These are phyloP conservation scores for Chloris gayana DNA, from an alignment of 176 grass and related monocot genomes.

Conservation along the genomic window DNA sequence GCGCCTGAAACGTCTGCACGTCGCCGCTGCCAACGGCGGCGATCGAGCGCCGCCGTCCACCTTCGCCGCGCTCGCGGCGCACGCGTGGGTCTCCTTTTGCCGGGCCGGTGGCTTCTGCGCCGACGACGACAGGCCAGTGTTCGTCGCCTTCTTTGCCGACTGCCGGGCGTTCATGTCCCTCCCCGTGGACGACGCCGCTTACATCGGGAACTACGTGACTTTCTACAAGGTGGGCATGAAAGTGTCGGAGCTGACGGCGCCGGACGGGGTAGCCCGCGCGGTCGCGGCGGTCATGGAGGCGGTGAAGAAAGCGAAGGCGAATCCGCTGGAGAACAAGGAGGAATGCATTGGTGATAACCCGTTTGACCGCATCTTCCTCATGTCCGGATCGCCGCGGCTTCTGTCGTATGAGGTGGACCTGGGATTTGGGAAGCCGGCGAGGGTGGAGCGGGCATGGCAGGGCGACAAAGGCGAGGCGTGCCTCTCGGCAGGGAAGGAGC, in stretches of 20 bases:
- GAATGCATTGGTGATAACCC: background rate
- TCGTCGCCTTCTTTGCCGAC: background rate
- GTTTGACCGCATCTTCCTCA: background rate
- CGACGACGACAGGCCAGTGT: background rate
- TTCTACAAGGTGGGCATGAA: no score
- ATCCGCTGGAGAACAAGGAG: background rate
- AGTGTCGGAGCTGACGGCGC: background rate
- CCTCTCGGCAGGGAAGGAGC: background rate
- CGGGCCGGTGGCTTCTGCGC: background rate
- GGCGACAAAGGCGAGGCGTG: conserved; percentile 29
- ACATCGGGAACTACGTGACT: background rate
- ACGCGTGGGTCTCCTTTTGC: background rate
- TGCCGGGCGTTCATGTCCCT: background rate
- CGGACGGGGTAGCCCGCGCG: background rate
- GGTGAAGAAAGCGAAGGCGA: background rate
- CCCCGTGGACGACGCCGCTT: background rate
- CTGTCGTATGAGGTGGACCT: conserved; percentile 40
- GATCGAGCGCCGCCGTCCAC: background rate
- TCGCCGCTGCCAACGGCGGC: background rate
- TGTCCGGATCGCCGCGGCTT: conserved; percentile 12
- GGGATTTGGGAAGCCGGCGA: conserved; percentile 42
- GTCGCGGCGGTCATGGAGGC: background rate
- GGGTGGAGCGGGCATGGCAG: conserved; percentile 43
- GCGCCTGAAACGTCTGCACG: background rate
- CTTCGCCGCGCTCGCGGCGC: background rate